Evolutionary conservation across 1,284 basidiomycete genomes (phyloP), one percentile per base, ranked within the genome.

Genomic region (Clitocybe nebularis): DNA sequence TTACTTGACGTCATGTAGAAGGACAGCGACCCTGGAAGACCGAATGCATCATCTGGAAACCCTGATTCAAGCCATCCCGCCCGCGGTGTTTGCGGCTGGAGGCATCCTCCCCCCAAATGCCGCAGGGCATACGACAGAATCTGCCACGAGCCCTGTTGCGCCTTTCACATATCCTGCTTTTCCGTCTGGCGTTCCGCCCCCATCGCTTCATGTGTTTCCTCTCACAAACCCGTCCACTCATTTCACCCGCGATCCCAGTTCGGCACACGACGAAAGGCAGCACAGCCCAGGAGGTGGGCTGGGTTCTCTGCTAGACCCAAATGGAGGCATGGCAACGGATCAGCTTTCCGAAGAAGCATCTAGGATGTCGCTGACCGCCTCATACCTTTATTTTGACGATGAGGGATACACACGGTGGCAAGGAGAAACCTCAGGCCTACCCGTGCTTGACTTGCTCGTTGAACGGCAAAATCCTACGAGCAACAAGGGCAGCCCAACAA

Each of bases 361-460:
- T 4, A 72, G 77, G 14, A 72, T 79, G 60, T 78, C 81, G 0
- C 60, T 87, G 25, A 75, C 81, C 0, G 81, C 84, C 0, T 85
- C 84, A 0, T 89, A 89, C 57, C 71, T 89, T 14, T 89, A 89
- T 56, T 79, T 87, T 45, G 86, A 89, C 50, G 86, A 89, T 55
- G 85, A 89, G 58, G 86, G 86, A 0, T 84, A 81, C 56, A 86
- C 87, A 0, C 69, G 87, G 44, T 90, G 87, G 87, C 87, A 90
- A 66, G 91, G 91, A 23, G 89, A 93, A 55, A 89, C 89, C 0
- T 93, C 90, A 2, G 90, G 91, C 10, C 74, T 93, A 2, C 91
- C 91, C 1, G 74, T 93, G 9, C 75, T 93, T 21, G 88, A 93
- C 57, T 65, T 90, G 5, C 68, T 94, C 20, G 75, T 89, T 16